phyloP scores from a whole-genome alignment of 129 eudicot genomes.

The Smallanthus sonchifolius region DNA sequence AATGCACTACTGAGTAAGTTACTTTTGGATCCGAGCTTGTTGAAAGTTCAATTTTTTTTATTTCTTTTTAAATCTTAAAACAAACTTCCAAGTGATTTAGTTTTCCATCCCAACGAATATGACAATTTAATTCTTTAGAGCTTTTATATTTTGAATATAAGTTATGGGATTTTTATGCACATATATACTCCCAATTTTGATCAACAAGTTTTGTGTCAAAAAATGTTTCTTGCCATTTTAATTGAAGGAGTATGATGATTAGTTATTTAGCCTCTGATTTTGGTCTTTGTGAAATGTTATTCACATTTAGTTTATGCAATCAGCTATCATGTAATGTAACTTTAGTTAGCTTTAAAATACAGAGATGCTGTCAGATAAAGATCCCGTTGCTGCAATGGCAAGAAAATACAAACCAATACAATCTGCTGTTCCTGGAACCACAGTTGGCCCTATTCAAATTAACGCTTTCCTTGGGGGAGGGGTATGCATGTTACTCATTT shows the following conservation, averaged over 20 bases:
- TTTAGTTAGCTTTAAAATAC: constrained; percentile 6
- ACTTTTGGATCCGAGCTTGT: constrained; percentile 6
- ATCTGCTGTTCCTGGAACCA: constrained; percentile 99
- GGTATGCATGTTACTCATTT: constrained; percentile 38
- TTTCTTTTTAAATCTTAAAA: background rate
- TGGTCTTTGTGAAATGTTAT: background rate
- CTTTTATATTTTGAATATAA: background rate
- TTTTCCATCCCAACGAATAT: background rate
- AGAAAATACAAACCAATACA: constrained; percentile 93
- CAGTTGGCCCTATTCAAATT: constrained; percentile 92
- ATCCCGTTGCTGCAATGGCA: constrained; percentile 95
- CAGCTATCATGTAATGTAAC: background rate
- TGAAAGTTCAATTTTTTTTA: background rate
- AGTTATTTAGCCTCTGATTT: background rate
- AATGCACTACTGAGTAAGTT: constrained; percentile 87
- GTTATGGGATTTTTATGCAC: background rate
- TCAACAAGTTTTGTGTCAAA: background rate
- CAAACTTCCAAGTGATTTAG: background rate
- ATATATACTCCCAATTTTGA: background rate
- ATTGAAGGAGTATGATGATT: background rate
- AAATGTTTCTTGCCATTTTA: background rate
- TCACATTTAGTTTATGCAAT: background rate
- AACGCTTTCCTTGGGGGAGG: constrained; percentile 94
- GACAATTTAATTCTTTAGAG: background rate
- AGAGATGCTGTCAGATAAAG: constrained; percentile 83